phyloP scores from a whole-genome alignment of 2,329 filamentous ascomycete genomes.

The Aphanocladium album region DNA sequence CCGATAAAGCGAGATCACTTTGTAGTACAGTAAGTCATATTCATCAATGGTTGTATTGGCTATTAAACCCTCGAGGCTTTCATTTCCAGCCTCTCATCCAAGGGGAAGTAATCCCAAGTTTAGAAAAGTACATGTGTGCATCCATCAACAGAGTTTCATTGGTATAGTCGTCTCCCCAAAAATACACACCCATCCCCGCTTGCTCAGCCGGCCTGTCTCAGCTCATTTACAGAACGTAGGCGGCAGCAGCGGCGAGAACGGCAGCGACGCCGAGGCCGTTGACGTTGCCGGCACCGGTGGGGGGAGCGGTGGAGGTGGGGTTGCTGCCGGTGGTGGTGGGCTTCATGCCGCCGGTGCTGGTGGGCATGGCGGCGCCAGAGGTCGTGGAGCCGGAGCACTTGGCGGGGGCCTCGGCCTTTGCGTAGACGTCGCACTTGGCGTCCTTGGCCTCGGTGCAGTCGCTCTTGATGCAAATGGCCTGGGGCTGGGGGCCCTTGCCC shows the following conservation, averaged over 20 bases:
- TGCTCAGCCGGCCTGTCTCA: neutral
- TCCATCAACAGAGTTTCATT: neutral
- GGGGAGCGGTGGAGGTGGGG: constrained; percentile 9
- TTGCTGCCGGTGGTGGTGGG: constrained; percentile 20
- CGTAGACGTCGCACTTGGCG: constrained; percentile 42
- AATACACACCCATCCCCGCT: neutral
- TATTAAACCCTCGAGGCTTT: constrained; percentile 3
- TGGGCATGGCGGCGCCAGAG: neutral
- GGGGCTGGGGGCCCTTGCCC: constrained; percentile 40
- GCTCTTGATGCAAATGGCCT: constrained; percentile 50
- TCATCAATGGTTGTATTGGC: neutral
- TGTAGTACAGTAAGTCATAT: neutral
- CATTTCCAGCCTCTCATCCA: neutral
- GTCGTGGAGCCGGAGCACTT: constrained; percentile 14
- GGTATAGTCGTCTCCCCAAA: neutral
- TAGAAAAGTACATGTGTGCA: neutral
- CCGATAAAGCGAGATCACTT: too few relatives aligned
- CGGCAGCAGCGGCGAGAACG: constrained; percentile 22
- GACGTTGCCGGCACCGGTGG: constrained; percentile 21
- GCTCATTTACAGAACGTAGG: constrained; percentile 23
- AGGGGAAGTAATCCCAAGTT: neutral
- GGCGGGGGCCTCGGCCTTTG: constrained; percentile 20
- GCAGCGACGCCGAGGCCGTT: constrained; percentile 25
- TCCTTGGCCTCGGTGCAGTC: constrained; percentile 44
- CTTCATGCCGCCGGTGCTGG: constrained; percentile 13